phyloP scores from a whole-genome alignment of 2,329 filamentous ascomycete species.

The Ceratocystis cacaofunesta region DNA sequence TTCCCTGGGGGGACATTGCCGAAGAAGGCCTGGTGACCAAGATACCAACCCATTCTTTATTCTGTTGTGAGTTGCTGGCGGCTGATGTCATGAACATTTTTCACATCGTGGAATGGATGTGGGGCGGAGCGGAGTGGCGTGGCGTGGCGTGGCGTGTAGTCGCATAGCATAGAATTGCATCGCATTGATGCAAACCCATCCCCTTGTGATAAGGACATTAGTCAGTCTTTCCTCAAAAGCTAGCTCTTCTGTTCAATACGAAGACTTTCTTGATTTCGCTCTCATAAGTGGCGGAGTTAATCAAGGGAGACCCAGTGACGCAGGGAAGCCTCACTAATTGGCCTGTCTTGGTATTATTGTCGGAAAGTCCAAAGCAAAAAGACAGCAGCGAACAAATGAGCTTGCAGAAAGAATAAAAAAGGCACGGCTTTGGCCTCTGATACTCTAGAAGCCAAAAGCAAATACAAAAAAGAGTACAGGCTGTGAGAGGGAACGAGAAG shows the following conservation, averaged over 20 bases:
- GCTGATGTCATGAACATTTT: too few species aligned
- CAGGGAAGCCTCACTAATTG: background rate
- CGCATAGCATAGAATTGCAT: too few species aligned
- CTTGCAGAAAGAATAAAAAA: too few species aligned
- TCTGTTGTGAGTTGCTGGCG: too few species aligned
- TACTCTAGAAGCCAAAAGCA: too few species aligned
- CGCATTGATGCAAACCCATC: too few species aligned
- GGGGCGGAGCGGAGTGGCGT: background rate
- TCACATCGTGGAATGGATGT: background rate
- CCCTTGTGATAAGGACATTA: too few species aligned
- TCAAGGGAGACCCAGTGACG: background rate
- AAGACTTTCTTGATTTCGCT: background rate
- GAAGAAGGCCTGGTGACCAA: background rate
- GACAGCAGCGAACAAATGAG: background rate
- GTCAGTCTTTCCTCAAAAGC: background rate
- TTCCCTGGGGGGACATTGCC: background rate
- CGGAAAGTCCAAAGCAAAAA: background rate
- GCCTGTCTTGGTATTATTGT: background rate
- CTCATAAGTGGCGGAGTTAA: background rate
- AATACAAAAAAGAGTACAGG: too few species aligned
- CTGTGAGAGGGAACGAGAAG: too few species aligned
- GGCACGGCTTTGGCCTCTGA: too few species aligned
- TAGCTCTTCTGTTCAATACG: background rate
- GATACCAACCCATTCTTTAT: too few species aligned
- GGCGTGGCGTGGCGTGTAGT: background rate